These are phyloP conservation scores for Aspergillus ochraceus DNA, from an alignment of 2,329 filamentous ascomycete genomes.

Conservation along the genomic window DNA sequence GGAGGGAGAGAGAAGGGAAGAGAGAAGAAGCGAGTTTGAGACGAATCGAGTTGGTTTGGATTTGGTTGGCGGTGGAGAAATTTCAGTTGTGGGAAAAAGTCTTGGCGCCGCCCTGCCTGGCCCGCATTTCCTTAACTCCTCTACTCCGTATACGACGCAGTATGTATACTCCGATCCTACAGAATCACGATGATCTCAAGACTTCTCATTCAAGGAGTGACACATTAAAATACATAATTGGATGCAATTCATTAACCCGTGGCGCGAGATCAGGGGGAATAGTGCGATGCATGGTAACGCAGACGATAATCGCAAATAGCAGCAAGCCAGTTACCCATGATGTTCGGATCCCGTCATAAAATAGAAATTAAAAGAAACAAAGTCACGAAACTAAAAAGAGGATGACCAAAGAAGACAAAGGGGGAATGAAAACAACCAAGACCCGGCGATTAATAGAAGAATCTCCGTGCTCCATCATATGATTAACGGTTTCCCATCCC, in stretches of 20 bases:
- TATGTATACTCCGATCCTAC: no score
- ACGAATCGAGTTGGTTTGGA: slow-evolving; percentile 10
- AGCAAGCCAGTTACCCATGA: background rate
- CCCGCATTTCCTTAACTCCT: background rate
- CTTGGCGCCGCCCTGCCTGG: slow-evolving; percentile 28
- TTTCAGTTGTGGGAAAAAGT: slow-evolving; percentile 44
- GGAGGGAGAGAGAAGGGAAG: background rate
- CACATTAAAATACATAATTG: slow-evolving; percentile 5
- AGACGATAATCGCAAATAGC: background rate
- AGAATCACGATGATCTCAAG: no score
- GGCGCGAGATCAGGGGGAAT: slow-evolving; percentile 9
- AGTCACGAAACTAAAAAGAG: background rate
- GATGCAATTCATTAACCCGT: slow-evolving; percentile 5
- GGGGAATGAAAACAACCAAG: background rate
- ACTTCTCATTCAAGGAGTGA: background rate
- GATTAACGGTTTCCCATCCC: background rate
- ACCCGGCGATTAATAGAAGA: background rate
- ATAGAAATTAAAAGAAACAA: background rate
- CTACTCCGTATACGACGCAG: no score
- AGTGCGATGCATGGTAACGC: slow-evolving; percentile 6
- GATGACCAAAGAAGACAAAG: background rate
- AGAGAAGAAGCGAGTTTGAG: slow-evolving; percentile 1
- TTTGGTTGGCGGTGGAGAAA: slow-evolving; percentile 38
- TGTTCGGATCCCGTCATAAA: background rate
- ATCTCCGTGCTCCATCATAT: background rate